Evolutionary conservation across 2,329 filamentous ascomycete genomes (phyloP), one percentile per base, ranked within the genome.

Genomic region (Sordariomycetes sp.): DNA sequence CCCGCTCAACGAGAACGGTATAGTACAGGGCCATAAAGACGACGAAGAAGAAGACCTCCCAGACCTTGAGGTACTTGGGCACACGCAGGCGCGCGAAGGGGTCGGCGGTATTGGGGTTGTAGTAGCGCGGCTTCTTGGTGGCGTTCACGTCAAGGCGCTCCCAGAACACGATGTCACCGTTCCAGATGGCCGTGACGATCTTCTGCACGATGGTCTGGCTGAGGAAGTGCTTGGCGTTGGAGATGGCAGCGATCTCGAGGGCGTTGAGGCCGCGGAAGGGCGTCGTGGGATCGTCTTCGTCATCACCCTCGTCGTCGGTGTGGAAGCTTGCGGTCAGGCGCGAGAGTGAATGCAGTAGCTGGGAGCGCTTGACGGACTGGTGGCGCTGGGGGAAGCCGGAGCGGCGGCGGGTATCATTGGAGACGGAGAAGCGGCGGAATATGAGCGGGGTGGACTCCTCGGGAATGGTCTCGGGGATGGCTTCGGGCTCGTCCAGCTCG

Each of bases 101-200:
- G 65, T 93, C 88, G 32, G 85, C 78, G 16, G 79, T 82, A 61
- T 74, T 76, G 25, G 74, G 74, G 67, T 89, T 89, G 72, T 94
- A 95, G 62, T 89, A 83, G 24, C 87, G 85, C 1, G 90, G 86
- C 65, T 84, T 83, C 71, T 95, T 96, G 59, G 79, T 81, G 0
- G 89, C 84, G 65, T 87, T 76, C 10, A 89, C 80, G 10, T 82
- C 86, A n/a, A 96, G 74, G 6, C 78, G 82, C 60, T 91, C 87
- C 90, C 90, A 96, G 69, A 95, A 94, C 43, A 92, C 82, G 60
- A 96, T 90, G 63, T 92, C 86, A 53, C 90, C 90, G 62, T 86
- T 84, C 90, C 90, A 95, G 58, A 96, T 89, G 54, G 88, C 88
- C 53, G 88, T 87, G 61, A 96, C 83, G 63, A 95, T 88, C 65